These are phyloP conservation scores for Byssochlamys sp. DNA, from an alignment of 2,329 filamentous ascomycete species.

Conservation along the genomic window DNA sequence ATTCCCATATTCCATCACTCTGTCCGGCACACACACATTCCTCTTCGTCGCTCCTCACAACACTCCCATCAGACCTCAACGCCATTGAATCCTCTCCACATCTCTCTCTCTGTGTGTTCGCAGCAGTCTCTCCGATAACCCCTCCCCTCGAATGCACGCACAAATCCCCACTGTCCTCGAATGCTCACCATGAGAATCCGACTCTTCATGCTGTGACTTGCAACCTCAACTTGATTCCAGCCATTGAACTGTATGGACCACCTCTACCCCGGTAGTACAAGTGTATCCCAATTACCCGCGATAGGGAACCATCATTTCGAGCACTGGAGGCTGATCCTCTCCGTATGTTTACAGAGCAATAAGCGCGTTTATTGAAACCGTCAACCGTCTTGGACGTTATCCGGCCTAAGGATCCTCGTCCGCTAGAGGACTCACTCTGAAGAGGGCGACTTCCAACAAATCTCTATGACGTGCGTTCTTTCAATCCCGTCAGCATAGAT, in stretches of 20 bases:
- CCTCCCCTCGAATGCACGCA: not conserved
- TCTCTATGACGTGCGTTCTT: constrained; percentile 4
- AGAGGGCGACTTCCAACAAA: constrained; percentile 4
- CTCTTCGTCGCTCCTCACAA: not conserved
- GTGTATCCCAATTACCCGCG: not conserved
- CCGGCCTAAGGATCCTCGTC: not conserved
- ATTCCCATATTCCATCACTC: not conserved
- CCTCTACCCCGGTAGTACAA: not conserved
- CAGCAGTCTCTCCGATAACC: not conserved
- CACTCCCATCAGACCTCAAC: not conserved
- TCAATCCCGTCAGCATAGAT: not conserved
- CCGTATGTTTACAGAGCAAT: not conserved
- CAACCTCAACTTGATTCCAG: not conserved
- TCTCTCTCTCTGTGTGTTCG: not conserved
- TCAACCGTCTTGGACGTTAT: not conserved
- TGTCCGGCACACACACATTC: not conserved
- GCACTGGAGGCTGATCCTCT: not conserved
- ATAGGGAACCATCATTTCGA: too few species aligned
- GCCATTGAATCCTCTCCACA: not conserved
- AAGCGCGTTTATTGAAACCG: not conserved
- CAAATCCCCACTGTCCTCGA: not conserved
- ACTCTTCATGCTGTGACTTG: not conserved
- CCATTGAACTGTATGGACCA: not conserved
- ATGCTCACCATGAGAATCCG: not conserved
- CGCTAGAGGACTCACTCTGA: constrained; percentile 3